Conservation (phyloP, 495 filamentous ascomycete species). For the Xylaria palmicola region DNA sequence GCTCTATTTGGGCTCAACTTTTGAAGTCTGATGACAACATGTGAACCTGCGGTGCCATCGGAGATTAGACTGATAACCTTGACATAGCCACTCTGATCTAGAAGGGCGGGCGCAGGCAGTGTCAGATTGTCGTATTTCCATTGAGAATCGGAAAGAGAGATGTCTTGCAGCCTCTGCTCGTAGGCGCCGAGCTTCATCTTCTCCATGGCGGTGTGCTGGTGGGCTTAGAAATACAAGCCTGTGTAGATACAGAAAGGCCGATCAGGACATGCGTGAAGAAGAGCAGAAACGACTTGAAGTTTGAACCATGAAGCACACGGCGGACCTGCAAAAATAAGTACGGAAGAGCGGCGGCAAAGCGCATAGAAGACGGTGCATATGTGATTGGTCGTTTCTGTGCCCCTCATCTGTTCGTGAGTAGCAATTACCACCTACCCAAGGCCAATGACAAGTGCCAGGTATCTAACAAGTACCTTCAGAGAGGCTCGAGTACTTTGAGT, state of each 20-base stretch:
- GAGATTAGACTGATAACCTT: slow-evolving; percentile 35
- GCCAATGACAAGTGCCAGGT: too few relatives aligned
- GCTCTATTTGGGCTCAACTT: slow-evolving; percentile 36
- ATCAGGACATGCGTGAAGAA: neutral
- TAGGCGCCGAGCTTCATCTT: neutral
- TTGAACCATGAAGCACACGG: too few relatives aligned
- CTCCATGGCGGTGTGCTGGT: neutral
- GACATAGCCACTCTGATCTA: slow-evolving; percentile 3
- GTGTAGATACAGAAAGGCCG: neutral
- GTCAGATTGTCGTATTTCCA: slow-evolving; percentile 9
- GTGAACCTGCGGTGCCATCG: slow-evolving; percentile 25
- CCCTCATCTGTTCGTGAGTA: too few relatives aligned
- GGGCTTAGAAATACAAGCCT: too few relatives aligned
- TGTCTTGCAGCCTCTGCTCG: neutral
- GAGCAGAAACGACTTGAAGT: too few relatives aligned
- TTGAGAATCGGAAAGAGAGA: slow-evolving; percentile 4
- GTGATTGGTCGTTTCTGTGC: too few relatives aligned
- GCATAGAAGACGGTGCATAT: too few relatives aligned
- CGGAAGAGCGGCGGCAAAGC: too few relatives aligned
- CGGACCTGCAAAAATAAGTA: too few relatives aligned
- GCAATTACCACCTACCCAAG: too few relatives aligned
- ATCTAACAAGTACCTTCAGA: too few relatives aligned
- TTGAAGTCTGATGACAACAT: slow-evolving; percentile 32
- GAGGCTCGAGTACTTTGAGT: too few relatives aligned
- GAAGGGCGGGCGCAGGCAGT: neutral